These are phyloP conservation scores for Phytophthora sansomeana DNA, from an alignment of 352 stramenopile genomes.

Conservation along the genomic window DNA sequence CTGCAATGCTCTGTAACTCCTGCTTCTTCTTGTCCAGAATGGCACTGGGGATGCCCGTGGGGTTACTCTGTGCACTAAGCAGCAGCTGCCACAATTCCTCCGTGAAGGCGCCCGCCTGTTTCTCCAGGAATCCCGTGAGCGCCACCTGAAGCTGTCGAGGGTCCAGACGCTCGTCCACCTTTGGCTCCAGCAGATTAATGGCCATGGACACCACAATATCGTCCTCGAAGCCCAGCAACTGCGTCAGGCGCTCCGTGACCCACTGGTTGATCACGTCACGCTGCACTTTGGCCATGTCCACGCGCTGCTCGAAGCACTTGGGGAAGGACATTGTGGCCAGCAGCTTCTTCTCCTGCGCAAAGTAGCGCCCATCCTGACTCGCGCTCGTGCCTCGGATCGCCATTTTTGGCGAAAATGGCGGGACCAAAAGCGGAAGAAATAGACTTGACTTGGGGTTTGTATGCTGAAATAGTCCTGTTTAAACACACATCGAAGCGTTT, in stretches of 20 bases:
- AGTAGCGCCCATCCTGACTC: constrained; percentile 85
- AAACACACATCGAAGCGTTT: too few relatives aligned
- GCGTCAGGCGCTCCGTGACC: constrained; percentile 87
- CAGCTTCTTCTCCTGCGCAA: constrained; percentile 91
- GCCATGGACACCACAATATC: constrained; percentile 91
- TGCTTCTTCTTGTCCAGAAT: constrained; percentile 93
- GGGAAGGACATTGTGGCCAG: constrained; percentile 88
- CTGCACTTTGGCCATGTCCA: constrained; percentile 92
- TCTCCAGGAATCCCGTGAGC: constrained; percentile 93
- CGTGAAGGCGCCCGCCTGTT: constrained; percentile 84
- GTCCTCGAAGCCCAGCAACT: constrained; percentile 92
- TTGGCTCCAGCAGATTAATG: constrained; percentile 86
- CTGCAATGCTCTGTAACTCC: constrained; percentile 74
- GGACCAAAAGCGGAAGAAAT: too few relatives aligned
- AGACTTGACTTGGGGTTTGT: too few relatives aligned
- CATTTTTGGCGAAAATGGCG: constrained; percentile 3
- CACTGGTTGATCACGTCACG: constrained; percentile 91
- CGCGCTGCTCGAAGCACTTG: constrained; percentile 75
- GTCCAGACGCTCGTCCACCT: constrained; percentile 77
- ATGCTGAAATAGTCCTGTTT: too few relatives aligned
- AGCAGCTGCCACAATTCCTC: constrained; percentile 92
- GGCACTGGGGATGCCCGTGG: constrained; percentile 85
- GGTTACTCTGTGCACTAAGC: constrained; percentile 88
- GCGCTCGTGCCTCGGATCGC: constrained; percentile 52
- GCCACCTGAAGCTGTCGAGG: constrained; percentile 90